These are phyloP conservation scores for Dactylorhiza incarnata DNA, from an alignment of 106 monocot species.

Conservation along the genomic window DNA sequence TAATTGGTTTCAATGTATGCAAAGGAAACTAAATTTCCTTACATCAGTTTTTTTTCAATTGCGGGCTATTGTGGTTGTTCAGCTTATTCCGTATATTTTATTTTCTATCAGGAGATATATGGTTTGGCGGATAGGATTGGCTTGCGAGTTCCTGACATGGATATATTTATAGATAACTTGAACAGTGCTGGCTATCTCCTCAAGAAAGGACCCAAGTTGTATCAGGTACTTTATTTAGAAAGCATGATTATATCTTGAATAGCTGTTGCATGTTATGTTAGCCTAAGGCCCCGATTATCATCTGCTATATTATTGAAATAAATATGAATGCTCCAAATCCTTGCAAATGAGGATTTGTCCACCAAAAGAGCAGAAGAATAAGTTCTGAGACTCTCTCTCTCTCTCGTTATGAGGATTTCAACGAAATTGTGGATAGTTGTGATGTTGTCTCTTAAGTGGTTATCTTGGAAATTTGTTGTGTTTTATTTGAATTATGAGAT, in stretches of 20 bases:
- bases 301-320: neutral
- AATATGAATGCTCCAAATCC: too few species aligned
- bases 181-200: conserved; percentile 88
- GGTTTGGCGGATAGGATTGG: conserved; percentile 76
- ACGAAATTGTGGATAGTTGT: too few species aligned
- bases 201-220: conserved; percentile 81
- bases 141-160: conserved; percentile 81
- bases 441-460: too few species aligned
- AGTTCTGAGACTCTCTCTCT: too few species aligned
- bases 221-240: conserved; percentile 58
- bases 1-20: neutral
- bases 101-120: conserved; percentile 69
- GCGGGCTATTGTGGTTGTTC: neutral
- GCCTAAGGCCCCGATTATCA: neutral
- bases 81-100: neutral
- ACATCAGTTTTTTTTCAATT: neutral
- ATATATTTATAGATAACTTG: conserved; percentile 78
- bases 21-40: too few species aligned
- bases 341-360: too few species aligned
- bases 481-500: too few species aligned
- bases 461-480: too few species aligned
- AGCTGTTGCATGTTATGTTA: neutral
- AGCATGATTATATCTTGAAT: neutral
- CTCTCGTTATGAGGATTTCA: too few species aligned
- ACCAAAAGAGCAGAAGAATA: too few species aligned